A percentile compares a stretch with the other conserved stretches of the same genome.
Conservation (phyloP, 2,329 filamentous ascomycete species). For the Pseudocercospora fuligena region DNA sequence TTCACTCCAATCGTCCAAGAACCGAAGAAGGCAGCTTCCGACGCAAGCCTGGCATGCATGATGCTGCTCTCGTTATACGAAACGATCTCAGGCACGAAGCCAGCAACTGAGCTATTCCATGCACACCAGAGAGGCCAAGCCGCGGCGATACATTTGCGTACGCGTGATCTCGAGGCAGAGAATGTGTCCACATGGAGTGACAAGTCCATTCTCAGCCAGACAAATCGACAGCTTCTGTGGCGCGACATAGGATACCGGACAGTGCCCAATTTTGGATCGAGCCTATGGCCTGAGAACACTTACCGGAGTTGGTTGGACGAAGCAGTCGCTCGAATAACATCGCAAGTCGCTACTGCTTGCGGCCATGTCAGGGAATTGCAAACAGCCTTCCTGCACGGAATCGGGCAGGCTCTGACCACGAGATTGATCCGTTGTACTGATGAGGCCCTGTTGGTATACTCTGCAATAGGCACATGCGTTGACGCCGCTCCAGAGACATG, state of each 20-base stretch:
- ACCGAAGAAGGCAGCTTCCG: conserved; percentile 2
- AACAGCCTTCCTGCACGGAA: not conserved
- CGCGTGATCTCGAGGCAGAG: not conserved
- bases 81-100: not conserved
- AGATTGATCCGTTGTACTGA: not conserved
- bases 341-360: not conserved
- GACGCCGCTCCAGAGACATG: not conserved
- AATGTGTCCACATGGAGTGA: not conserved
- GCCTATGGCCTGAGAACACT: not conserved
- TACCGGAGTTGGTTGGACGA: not conserved
- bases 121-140: not conserved
- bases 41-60: not conserved
- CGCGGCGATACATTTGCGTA: not conserved
- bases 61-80: not conserved
- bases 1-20: not conserved
- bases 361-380: not conserved
- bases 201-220: not conserved
- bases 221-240: not conserved
- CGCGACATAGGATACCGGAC: not conserved
- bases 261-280: not conserved
- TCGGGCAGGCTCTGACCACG: too few species aligned
- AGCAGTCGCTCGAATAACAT: not conserved
- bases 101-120: not conserved
- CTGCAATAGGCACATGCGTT: not conserved
- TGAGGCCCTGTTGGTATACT: not conserved